Percentiles rank a stretch among this genome's conserved stretches.
Conservation (phyloP, 23 red algal genomes). For the Gracilaria vermiculophylla region DNA sequence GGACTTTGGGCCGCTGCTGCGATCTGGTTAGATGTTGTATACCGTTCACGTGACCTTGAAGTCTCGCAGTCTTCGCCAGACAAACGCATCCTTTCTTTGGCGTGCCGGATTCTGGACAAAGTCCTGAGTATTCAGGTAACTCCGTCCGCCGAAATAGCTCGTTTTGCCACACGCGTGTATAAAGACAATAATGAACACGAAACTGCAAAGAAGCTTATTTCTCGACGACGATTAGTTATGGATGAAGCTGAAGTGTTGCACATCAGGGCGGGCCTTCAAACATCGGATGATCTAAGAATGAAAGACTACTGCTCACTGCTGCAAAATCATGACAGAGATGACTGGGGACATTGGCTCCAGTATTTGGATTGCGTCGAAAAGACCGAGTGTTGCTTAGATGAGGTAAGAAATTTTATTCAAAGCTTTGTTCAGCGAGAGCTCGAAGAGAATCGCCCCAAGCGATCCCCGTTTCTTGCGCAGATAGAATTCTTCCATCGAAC, state of each 20-base stretch:
- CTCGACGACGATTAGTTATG: constrained; percentile 52
- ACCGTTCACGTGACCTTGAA: neutral
- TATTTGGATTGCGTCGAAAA: constrained; percentile 42
- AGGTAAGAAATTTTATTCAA: constrained; percentile 3
- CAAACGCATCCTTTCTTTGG: constrained; percentile 18
- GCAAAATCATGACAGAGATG: constrained; percentile 25
- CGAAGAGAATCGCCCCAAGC: neutral
- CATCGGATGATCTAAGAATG: neutral
- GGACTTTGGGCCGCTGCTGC: constrained; percentile 52
- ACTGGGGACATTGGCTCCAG: constrained; percentile 46
- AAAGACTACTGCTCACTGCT: constrained; percentile 36
- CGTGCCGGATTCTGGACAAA: constrained; percentile 20
- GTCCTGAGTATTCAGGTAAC: constrained; percentile 15
- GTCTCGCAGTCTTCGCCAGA: neutral
- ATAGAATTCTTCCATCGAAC: constrained; percentile 29
- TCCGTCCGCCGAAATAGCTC: constrained; percentile 26
- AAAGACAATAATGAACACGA: constrained; percentile 20
- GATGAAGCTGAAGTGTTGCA: constrained; percentile 57
- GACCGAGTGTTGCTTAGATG: neutral
- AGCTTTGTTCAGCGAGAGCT: neutral
- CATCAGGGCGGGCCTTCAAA: constrained; percentile 1
- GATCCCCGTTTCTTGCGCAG: constrained; percentile 43
- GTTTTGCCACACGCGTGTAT: constrained; percentile 26
- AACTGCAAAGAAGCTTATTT: constrained; percentile 40
- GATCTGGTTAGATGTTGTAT: constrained; percentile 40